A percentile compares a stretch with the other conserved stretches of the same genome.
phyloP scores from a whole-genome alignment of 2,329 filamentous ascomycete species.

The Pyrenophora seminiperda region DNA sequence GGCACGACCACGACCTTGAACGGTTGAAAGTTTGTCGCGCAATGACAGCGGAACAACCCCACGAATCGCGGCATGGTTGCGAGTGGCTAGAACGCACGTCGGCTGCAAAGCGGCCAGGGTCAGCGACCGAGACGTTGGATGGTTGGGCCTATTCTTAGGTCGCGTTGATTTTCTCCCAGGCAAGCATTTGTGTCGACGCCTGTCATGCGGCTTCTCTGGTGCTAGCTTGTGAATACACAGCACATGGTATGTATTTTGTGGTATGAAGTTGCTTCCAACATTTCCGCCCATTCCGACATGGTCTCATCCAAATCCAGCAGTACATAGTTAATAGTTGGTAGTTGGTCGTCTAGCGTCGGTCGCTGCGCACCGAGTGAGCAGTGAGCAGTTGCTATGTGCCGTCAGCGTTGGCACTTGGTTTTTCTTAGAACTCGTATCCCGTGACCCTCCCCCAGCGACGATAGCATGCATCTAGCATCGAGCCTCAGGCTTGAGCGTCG shows the following conservation, averaged over 20 bases:
- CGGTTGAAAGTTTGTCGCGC: no score
- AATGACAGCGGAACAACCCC: conserved; percentile 11
- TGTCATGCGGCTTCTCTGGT: conserved; percentile 25
- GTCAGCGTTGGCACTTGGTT: conserved; percentile 11
- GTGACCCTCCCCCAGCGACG: conserved; percentile 14
- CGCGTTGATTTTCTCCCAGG: conserved; percentile 5
- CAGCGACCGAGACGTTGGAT: no score
- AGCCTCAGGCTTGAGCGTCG: not conserved
- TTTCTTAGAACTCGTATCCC: conserved; percentile 34
- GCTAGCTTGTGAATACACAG: conserved; percentile 34
- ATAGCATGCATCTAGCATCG: not conserved
- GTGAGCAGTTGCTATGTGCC: conserved; percentile 13
- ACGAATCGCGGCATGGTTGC: conserved; percentile 10
- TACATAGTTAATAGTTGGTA: no score
- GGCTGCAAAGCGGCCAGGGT: conserved; percentile 24
- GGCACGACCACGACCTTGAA: no score
- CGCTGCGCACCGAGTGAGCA: conserved; percentile 26
- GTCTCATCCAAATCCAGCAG: conserved; percentile 9
- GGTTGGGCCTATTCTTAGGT: conserved; percentile 44
- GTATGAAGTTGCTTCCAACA: conserved; percentile 36
- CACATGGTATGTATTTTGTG: no score
- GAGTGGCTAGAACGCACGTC: not conserved
- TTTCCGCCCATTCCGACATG: conserved; percentile 4
- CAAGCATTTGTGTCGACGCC: conserved; percentile 27
- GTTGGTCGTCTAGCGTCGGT: conserved; percentile 24